phyloP scores from a whole-genome alignment of 768 basidiomycete species.

The Boletellus ananas region DNA sequence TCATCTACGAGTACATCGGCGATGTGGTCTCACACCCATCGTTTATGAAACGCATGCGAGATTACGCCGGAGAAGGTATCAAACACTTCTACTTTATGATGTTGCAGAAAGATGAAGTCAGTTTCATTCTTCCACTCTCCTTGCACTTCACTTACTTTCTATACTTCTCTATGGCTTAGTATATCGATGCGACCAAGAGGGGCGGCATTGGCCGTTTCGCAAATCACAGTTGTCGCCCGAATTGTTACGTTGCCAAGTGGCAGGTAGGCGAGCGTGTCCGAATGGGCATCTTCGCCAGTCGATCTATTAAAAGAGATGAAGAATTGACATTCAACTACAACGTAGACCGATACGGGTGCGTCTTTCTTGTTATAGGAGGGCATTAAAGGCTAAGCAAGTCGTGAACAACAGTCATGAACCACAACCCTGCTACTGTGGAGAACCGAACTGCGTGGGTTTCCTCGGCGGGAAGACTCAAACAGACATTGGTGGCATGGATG shows the following conservation, averaged over 20 bases:
- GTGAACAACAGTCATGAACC: conserved; percentile 71
- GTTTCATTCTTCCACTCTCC: conserved; percentile 19
- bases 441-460: conserved; percentile 90
- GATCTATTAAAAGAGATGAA: conserved; percentile 70
- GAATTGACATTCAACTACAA: conserved; percentile 99
- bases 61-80: conserved; percentile 90
- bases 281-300: conserved; percentile 98
- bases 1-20: conserved; percentile 98
- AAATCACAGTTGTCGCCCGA: conserved; percentile 97
- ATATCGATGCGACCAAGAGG: conserved; percentile 95
- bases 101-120: conserved; percentile 94
- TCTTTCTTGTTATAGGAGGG: conserved; percentile 4
- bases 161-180: conserved; percentile 43
- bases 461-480: conserved; percentile 99
- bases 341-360: conserved; percentile 97
- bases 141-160: neutral
- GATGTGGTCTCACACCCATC: conserved; percentile 87
- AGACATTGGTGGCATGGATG: conserved; percentile 91
- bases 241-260: conserved; percentile 99
- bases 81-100: conserved; percentile 99
- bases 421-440: conserved; percentile 93
- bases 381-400: neutral
- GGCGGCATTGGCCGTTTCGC: conserved; percentile 97
- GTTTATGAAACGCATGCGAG: conserved; percentile 91
- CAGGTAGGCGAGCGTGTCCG: conserved; percentile 83